These are phyloP conservation scores for Aspergillus vadensis DNA, from an alignment of 2,329 filamentous ascomycete genomes.

Conservation along the genomic window DNA sequence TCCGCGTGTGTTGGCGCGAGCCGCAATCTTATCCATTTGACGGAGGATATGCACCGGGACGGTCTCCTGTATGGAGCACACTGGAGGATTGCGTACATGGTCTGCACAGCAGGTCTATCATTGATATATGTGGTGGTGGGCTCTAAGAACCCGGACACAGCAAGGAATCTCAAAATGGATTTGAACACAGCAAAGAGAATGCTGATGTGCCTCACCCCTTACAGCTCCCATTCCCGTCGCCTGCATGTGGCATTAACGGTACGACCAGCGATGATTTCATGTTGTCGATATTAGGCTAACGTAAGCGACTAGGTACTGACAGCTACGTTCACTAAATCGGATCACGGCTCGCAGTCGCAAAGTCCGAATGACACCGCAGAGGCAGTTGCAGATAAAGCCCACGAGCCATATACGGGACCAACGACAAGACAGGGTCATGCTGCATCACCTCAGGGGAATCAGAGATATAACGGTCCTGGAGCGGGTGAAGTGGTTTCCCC, in stretches of 20 bases:
- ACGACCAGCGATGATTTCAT: not conserved
- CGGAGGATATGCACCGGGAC: slow-evolving; percentile 15
- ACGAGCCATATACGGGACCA: not conserved
- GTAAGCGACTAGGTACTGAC: slow-evolving; percentile 2
- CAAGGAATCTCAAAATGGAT: not conserved
- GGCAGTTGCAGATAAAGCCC: not conserved
- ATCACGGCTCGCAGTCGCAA: not conserved
- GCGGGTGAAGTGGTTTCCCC: not conserved
- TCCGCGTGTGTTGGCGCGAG: slow-evolving; percentile 13
- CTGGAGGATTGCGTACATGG: slow-evolving; percentile 11
- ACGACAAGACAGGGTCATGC: not conserved
- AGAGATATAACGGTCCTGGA: too few relatives aligned
- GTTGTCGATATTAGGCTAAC: not conserved
- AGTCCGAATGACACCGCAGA: not conserved
- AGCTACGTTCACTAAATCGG: slow-evolving; percentile 1
- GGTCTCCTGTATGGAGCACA: slow-evolving; percentile 12
- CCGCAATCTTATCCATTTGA: slow-evolving; percentile 16
- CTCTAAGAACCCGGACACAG: not conserved
- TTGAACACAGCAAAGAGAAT: slow-evolving; percentile 4
- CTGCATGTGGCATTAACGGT: slow-evolving; percentile 8
- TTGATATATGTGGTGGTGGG: slow-evolving; percentile 12
- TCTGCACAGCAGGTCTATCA: slow-evolving; percentile 7
- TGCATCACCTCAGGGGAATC: not conserved
- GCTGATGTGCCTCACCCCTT: slow-evolving; percentile 3
- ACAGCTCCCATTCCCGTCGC: slow-evolving; percentile 6